Conservation (phyloP, 2,329 filamentous ascomycete genomes). For the Arthrobotrys megalospora region DNA sequence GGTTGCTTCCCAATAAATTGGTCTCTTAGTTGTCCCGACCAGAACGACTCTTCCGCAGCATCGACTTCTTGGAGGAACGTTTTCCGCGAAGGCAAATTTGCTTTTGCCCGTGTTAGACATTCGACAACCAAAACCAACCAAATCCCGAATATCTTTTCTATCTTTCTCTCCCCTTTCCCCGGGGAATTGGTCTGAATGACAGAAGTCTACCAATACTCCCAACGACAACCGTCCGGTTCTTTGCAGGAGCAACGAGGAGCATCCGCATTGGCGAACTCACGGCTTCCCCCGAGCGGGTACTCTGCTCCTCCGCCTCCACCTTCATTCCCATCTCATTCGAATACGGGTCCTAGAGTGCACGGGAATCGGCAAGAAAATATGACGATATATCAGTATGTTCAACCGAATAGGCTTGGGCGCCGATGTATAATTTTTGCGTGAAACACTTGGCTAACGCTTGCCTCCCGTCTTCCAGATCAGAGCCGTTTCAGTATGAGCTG, state of each 20-base stretch:
- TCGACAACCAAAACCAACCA: constrained; percentile 19
- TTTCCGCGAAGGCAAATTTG: constrained; percentile 30
- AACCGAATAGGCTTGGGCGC: neutral
- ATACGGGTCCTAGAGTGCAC: constrained; percentile 40
- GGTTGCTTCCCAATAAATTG: constrained; percentile 58
- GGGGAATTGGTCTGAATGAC: constrained; percentile 59
- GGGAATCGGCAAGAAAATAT: constrained; percentile 57
- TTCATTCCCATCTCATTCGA: constrained; percentile 34
- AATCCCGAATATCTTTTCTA: constrained; percentile 15
- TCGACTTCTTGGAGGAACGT: constrained; percentile 29
- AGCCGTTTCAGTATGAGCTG: constrained; percentile 71
- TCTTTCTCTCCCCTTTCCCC: constrained; percentile 17
- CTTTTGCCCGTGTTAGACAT: constrained; percentile 34
- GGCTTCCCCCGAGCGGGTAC: constrained; percentile 59
- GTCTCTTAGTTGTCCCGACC: constrained; percentile 46
- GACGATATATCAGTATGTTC: constrained; percentile 55
- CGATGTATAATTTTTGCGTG: neutral
- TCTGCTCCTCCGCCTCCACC: constrained; percentile 55
- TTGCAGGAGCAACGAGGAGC: constrained; percentile 59
- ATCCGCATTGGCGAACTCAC: constrained; percentile 61
- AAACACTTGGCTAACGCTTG: constrained; percentile 8
- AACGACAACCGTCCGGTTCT: constrained; percentile 56
- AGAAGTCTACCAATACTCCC: constrained; percentile 56
- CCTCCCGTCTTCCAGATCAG: constrained; percentile 17
- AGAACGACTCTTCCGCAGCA: constrained; percentile 37